Conservation (phyloP, 495 filamentous ascomycete species). For the Xylaria intraflava region DNA sequence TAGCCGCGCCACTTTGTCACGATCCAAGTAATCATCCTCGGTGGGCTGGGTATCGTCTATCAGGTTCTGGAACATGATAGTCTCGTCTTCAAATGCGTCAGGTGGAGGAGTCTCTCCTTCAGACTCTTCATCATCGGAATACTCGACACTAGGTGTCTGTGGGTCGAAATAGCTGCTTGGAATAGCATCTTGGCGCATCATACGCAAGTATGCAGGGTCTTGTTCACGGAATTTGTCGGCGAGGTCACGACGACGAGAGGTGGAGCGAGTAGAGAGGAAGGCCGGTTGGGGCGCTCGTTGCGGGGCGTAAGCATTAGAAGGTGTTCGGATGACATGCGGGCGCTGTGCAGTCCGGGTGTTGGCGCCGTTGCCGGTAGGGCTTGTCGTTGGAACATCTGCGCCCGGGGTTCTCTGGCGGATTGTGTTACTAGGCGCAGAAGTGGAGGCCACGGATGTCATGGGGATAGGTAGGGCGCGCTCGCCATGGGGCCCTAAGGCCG, state of each 20-base stretch:
- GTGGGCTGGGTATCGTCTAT: conserved; percentile 84
- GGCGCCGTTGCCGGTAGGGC: conserved; percentile 19
- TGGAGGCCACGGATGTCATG: conserved; percentile 29
- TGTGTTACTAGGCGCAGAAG: conserved; percentile 36
- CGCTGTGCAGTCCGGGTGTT: conserved; percentile 19
- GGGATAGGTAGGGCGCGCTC: conserved; percentile 29
- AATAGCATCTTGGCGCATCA: conserved; percentile 50
- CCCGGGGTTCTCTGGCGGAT: conserved; percentile 24
- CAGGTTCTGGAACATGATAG: conserved; percentile 75
- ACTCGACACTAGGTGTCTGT: conserved; percentile 56
- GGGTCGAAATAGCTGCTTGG: conserved; percentile 72
- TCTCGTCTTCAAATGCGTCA: conserved; percentile 80
- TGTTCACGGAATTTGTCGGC: conserved; percentile 54
- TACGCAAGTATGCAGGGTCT: conserved; percentile 43
- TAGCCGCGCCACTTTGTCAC: conserved; percentile 79
- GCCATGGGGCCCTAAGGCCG: conserved; percentile 34
- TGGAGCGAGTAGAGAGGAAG: conserved; percentile 51
- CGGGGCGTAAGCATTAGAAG: conserved; percentile 46
- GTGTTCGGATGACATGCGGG: conserved; percentile 33
- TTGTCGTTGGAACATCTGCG: conserved; percentile 10
- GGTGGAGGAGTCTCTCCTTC: conserved; percentile 79
- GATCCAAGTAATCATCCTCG: conserved; percentile 79
- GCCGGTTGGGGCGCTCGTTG: conserved; percentile 33
- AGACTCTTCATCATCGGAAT: conserved; percentile 78
- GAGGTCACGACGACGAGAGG: conserved; percentile 75